phyloP scores from a whole-genome alignment of 2,329 filamentous ascomycete genomes.

The Sordariomycetes sp. region DNA sequence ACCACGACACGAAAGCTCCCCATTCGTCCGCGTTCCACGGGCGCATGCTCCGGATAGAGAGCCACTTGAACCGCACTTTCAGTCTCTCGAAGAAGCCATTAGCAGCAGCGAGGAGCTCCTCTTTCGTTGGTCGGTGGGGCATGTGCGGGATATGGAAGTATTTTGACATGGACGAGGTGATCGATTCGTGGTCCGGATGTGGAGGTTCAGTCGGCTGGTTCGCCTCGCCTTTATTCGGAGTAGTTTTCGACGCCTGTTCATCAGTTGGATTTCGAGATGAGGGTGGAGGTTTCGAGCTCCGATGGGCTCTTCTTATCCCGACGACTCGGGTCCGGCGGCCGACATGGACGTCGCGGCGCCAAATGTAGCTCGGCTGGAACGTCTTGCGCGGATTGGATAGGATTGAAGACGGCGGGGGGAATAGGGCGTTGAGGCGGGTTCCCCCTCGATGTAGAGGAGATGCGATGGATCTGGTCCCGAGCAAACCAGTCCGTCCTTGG shows the following conservation, averaged over 20 bases:
- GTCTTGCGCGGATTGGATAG: not conserved
- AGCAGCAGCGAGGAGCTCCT: constrained; percentile 83
- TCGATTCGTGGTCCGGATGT: constrained; percentile 24
- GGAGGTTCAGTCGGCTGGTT: constrained; percentile 4
- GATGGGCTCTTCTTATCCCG: constrained; percentile 1
- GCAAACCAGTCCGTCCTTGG: not conserved
- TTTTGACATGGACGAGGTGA: constrained; percentile 43
- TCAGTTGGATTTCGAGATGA: not conserved
- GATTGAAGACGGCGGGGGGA: not conserved
- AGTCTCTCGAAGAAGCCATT: constrained; percentile 87
- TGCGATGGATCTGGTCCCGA: not conserved
- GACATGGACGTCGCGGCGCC: not conserved
- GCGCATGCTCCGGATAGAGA: constrained; percentile 84
- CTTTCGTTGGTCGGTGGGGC: constrained; percentile 83
- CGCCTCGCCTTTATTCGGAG: not conserved
- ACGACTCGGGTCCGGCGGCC: not conserved
- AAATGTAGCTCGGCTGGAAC: not conserved
- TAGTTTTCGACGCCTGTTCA: not conserved
- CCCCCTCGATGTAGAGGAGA: not conserved
- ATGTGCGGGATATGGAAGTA: constrained; percentile 55
- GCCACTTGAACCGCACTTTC: constrained; percentile 93
- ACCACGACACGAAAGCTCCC: constrained; percentile 88
- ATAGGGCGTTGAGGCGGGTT: not conserved
- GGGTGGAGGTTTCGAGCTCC: not conserved
- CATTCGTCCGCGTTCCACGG: constrained; percentile 97